A percentile compares a stretch with the other conserved stretches of the same genome.
Conservation (phyloP, 2,329 filamentous ascomycete species). For the Dactylellina sp. region DNA sequence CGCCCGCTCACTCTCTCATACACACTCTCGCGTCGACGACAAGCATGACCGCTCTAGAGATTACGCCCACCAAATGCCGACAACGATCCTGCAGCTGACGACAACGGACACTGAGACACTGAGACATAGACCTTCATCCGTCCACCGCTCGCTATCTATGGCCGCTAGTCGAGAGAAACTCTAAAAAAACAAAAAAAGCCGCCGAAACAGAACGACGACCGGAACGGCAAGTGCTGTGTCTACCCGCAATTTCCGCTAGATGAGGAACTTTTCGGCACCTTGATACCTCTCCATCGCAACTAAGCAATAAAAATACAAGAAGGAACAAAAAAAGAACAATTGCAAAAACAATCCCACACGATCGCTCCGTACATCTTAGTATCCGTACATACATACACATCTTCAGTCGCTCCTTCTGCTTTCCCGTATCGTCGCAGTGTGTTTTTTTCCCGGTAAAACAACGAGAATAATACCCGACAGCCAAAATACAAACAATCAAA, state of each 20-base stretch:
- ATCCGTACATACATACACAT: background rate
- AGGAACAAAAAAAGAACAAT: too few relatives aligned
- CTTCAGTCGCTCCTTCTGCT: background rate
- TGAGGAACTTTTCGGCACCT: slow-evolving; percentile 39
- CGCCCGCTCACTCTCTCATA: background rate
- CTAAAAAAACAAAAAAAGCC: background rate
- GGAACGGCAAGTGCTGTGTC: slow-evolving; percentile 34
- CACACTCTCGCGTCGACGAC: background rate
- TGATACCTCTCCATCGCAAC: slow-evolving; percentile 9
- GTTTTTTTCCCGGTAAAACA: background rate
- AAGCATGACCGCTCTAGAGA: slow-evolving; percentile 20
- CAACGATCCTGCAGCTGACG: slow-evolving; percentile 6
- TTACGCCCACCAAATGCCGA: slow-evolving; percentile 22
- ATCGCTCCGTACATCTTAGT: too few relatives aligned
- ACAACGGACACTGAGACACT: background rate
- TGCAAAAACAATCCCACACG: background rate
- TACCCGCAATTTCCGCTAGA: slow-evolving; percentile 48
- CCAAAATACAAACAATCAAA: slow-evolving; percentile 26
- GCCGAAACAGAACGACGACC: slow-evolving; percentile 15
- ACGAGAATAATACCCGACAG: background rate
- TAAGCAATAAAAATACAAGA: slow-evolving; percentile 12
- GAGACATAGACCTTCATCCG: too few relatives aligned
- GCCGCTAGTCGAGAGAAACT: background rate
- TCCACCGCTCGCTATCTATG: background rate
- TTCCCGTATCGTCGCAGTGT: background rate